Base-by-base conservation (phyloP, 2,329 filamentous ascomycete species). In the Arthrinium phaeospermum region DNA sequence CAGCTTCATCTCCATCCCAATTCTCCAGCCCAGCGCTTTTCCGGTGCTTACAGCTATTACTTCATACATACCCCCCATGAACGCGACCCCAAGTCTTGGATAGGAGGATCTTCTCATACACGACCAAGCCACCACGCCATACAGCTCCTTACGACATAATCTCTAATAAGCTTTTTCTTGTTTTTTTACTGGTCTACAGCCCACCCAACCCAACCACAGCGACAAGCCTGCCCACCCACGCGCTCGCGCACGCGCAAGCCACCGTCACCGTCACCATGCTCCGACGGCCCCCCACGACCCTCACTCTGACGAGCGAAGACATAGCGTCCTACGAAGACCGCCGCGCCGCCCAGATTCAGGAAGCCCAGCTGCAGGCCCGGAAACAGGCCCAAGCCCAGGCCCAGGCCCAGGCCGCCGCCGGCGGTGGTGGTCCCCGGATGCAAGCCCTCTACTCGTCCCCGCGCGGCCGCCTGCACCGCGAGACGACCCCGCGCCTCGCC, bases 311-410 rank as follows among this genome's bases (percentile, higher is more conserved):
- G 2, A 85, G 90, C 68, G 91, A 93, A 78, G 92, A 94, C 80
- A 86, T 94, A 51, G 90, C 91, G 51, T 85, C 88, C 71, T 94
- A 93, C 82, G 92, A 94, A 78, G 91, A 92, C 80, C 86, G 87
- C 41, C 88, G 90, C 73, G 84, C 83, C 70, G 73, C 73, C 7
- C 70, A 67, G 67, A 16, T 41, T 34, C 71, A 71, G 24, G 37
- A 71, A 34, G 44, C 44, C 44, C 51, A 71, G 41, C 53, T 64
- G 16, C 69, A 71, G 13, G 69, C 53, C 14, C 51, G 51, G 57
- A 53, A 64, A 8, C 69, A 64, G 27, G 37, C 44, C 51, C 69
- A 70, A 24, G 30, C 61, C 44, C 57, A 68, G n/a, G 68, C 70
- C 8, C 53, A 70, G 22, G 64, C 64, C 64, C 13, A 19, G 14